Percentiles rank a stretch among this genome's conserved stretches.
Evolutionary conservation across 2,329 filamentous ascomycete species (phyloP).

Genomic region (Emericellopsis cladophorae): DNA sequence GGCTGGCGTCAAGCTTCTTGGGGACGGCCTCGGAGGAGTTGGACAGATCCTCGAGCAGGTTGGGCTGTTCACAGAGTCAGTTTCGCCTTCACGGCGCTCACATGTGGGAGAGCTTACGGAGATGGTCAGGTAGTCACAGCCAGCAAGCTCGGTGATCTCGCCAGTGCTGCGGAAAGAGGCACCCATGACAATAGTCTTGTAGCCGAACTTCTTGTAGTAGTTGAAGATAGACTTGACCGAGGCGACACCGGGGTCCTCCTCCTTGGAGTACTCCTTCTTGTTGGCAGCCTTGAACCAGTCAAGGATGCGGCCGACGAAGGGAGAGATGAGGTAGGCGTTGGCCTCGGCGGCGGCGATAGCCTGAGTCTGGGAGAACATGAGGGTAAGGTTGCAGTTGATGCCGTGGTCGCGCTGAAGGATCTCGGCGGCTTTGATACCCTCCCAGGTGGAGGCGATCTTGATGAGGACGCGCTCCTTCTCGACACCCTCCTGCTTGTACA

Average conservation of each 20-base stretch:
- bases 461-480: constrained; percentile 91
- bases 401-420: constrained; percentile 91
- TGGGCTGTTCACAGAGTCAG: constrained; percentile 43
- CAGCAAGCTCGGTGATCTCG: constrained; percentile 96
- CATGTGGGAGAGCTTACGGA: constrained; percentile 45
- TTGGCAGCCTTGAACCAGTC: constrained; percentile 97
- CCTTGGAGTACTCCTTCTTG: constrained; percentile 84
- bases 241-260: constrained; percentile 92
- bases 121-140: constrained; percentile 98
- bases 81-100: not conserved
- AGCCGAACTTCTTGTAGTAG: constrained; percentile 99
- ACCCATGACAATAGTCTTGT: constrained; percentile 99
- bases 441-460: constrained; percentile 98
- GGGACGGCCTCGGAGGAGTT: constrained; percentile 73
- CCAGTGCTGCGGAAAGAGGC: constrained; percentile 93
- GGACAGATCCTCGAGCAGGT: constrained; percentile 85
- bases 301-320: constrained; percentile 97
- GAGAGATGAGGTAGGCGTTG: constrained; percentile 92
- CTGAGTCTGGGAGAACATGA: constrained; percentile 94
- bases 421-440: constrained; percentile 97
- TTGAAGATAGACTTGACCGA: constrained; percentile 93
- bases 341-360: constrained; percentile 95
- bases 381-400: constrained; percentile 97
- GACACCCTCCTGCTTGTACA: constrained; percentile 89
- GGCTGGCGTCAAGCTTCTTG: constrained; percentile 75